These are phyloP conservation scores for Fusarium beomiforme DNA, from an alignment of 2,329 filamentous ascomycete species.

Conservation along the genomic window DNA sequence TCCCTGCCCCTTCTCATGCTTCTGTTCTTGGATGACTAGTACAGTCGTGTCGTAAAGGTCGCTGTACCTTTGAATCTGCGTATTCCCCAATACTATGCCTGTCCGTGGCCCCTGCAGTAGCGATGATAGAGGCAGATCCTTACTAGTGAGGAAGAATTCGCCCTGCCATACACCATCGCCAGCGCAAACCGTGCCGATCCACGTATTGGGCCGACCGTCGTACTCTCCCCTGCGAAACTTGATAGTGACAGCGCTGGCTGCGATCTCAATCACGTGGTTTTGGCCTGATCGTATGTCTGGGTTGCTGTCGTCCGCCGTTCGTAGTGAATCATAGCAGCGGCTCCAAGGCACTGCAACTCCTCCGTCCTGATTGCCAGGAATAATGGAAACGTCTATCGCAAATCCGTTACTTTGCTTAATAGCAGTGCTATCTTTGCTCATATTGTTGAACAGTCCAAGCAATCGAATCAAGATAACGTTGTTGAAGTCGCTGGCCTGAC, in stretches of 20 bases:
- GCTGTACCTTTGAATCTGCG: too few relatives aligned
- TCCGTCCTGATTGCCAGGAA: neutral
- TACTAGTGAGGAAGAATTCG: too few relatives aligned
- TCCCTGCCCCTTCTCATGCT: too few relatives aligned
- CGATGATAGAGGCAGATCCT: too few relatives aligned
- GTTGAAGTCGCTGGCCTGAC: neutral
- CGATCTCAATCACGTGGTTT: neutral
- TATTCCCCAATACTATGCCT: too few relatives aligned
- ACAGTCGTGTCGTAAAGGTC: too few relatives aligned
- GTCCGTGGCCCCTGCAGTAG: too few relatives aligned
- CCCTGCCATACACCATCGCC: too few relatives aligned
- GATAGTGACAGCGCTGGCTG: neutral
- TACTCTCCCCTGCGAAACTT: neutral
- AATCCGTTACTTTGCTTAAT: neutral
- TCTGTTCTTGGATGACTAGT: too few relatives aligned
- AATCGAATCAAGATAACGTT: neutral
- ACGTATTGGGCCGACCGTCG: neutral
- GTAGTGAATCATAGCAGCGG: neutral
- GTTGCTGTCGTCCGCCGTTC: neutral
- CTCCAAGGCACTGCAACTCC: neutral
- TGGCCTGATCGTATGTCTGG: neutral
- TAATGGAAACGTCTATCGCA: neutral
- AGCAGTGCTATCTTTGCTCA: fast-evolving
- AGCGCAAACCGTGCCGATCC: neutral
- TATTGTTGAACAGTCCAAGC: fast-evolving